Evolutionary conservation across 2,329 filamentous ascomycete species (phyloP), one percentile per base, ranked within the genome.

Genomic region (Fusarium ambrosium): DNA sequence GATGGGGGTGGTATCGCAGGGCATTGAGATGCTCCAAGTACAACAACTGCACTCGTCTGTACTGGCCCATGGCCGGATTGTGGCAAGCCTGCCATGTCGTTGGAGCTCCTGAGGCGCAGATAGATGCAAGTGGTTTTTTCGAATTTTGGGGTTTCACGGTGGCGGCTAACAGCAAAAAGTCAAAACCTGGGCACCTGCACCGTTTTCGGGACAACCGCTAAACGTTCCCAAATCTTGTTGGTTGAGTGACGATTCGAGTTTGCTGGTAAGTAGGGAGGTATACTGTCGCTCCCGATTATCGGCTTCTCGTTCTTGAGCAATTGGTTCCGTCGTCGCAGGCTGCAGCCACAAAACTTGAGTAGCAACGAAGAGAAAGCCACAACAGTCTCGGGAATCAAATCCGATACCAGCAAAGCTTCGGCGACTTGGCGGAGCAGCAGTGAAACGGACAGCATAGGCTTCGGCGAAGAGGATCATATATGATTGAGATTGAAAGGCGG

Each of bases 1-100:
- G 87, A 88, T 0, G 86, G 87, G n/a, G 87, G 86, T 4, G 86
- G 86, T 2, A 85, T 79, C 1, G 83, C 82, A 43, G 82, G 77
- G 53, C 81, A 81, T 37, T 83, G 80, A n/a, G 80, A 78, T 27
- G 78, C 78, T 20, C 84, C 82, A 27, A 88, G 82, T 11, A 89
- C 80, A 45, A 87, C 86, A 27, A 89, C 86, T 32, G 87, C 86
- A 75, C 86, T 88, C 69, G 85, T 88, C 77, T 89, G 87, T 24
- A 89, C 85, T 4, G 84, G 85, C n/a, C 82, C 82, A 65, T 85
- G 82, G 66, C 84, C 80, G 62, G 73, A 43, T 55, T 77, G 74
- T 22, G 74, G 41, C 32, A 73, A 48, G 43, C 62, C 68, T 61
- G 72, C 59, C 72, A 77, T 77, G 8, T 69, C n/a, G 37, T 29